A percentile compares a stretch with the other conserved stretches of the same genome.
Evolutionary conservation across 2,329 filamentous ascomycete genomes (phyloP).

Genomic region (Fragosphaeria purpurea): DNA sequence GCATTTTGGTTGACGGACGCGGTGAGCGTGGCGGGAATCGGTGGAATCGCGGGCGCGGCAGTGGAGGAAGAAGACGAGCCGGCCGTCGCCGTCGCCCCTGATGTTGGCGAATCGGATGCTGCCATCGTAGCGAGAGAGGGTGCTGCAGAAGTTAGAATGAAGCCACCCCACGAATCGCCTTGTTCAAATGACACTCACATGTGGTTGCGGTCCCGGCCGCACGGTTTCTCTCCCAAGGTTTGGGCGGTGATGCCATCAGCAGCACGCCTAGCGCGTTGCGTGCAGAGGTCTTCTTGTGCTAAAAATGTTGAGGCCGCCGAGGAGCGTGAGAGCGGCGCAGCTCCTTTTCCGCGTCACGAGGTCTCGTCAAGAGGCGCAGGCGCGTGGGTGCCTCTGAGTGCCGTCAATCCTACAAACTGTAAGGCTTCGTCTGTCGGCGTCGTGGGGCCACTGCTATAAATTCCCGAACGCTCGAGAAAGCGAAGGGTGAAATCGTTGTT

Average conservation of each 20-base stretch:
- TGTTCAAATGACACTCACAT: neutral
- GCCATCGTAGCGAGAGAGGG: slow-evolving; percentile 24
- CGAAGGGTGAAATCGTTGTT: too few species aligned
- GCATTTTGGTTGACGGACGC: slow-evolving; percentile 81
- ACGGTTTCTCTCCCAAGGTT: slow-evolving; percentile 88
- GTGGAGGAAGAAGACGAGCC: slow-evolving; percentile 31
- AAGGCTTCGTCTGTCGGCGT: too few species aligned
- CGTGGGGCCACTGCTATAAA: too few species aligned
- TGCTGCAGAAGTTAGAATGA: slow-evolving; percentile 15
- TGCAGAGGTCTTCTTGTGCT: too few species aligned
- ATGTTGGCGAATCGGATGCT: slow-evolving; percentile 32
- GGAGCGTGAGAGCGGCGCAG: too few species aligned
- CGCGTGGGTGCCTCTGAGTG: neutral
- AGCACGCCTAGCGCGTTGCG: slow-evolving; percentile 7
- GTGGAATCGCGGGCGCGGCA: slow-evolving; percentile 61
- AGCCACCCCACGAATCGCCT: neutral
- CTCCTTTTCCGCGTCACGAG: too few species aligned
- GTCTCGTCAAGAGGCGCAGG: neutral
- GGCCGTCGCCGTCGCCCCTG: slow-evolving; percentile 29
- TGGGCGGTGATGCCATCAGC: slow-evolving; percentile 74
- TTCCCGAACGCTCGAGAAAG: too few species aligned
- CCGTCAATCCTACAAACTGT: too few species aligned
- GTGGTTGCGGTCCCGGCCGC: slow-evolving; percentile 30
- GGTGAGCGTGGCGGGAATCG: slow-evolving; percentile 67
- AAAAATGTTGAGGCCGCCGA: too few species aligned